A percentile compares a stretch with the other conserved stretches of the same genome.
phyloP scores from a whole-genome alignment of 176 grass and related monocot genomes.

The Eleusine coracana region DNA sequence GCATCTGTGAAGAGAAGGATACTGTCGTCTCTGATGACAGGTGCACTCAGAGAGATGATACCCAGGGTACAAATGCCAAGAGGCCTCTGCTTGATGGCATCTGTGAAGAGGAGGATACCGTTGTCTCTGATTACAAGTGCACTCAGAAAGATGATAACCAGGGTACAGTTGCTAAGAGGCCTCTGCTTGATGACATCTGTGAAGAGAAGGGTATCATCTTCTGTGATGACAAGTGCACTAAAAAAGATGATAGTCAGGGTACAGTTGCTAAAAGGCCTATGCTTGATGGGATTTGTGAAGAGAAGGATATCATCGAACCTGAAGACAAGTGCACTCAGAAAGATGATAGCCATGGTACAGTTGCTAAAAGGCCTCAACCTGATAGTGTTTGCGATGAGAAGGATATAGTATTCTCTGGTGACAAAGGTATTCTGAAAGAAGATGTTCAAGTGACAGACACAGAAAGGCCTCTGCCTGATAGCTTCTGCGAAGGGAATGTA shows the following conservation, averaged over 20 bases:
- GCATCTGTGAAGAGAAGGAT: background rate
- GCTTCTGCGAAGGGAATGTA: background rate
- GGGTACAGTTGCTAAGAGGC: constrained; percentile 12
- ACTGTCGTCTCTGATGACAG: constrained; percentile 31
- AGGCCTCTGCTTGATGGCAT: constrained; percentile 27
- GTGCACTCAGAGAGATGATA: constrained; percentile 41
- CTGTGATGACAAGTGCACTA: too few relatives aligned
- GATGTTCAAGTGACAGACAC: constrained; percentile 11
- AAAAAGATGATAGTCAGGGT: too few relatives aligned
- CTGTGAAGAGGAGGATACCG: background rate
- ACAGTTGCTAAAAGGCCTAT: constrained; percentile 13
- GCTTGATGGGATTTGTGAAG: constrained; percentile 5
- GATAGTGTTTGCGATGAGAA: background rate
- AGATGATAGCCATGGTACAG: constrained; percentile 23
- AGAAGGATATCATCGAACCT: background rate
- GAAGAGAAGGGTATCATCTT: background rate
- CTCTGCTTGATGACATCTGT: background rate
- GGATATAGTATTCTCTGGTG: constrained; percentile 24
- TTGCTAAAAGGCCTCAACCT: constrained; percentile 6
- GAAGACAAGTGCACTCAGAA: constrained; percentile 41
- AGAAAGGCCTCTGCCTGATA: constrained; percentile 27
- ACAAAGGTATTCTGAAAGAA: constrained; percentile 39
- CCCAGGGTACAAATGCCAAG: background rate
- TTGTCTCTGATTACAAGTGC: constrained; percentile 29
- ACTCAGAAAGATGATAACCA: constrained; percentile 40